Evolutionary conservation across 164 flowering plant species (phyloP).

Genomic region (Santalum album): DNA sequence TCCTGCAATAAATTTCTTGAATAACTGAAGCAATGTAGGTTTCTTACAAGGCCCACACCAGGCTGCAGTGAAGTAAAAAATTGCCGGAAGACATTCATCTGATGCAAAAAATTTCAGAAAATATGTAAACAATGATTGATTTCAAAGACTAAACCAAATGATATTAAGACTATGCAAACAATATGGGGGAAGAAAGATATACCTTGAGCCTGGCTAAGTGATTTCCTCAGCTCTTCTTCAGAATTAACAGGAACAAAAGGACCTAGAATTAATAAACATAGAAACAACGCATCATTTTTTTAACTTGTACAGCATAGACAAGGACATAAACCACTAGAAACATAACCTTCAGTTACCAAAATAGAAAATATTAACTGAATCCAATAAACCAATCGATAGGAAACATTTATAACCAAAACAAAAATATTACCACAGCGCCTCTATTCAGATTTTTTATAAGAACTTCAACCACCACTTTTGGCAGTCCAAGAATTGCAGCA

Average conservation of each 20-base stretch:
- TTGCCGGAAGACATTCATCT: constrained; percentile 60
- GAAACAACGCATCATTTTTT: background rate
- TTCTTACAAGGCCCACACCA: constrained; percentile 96
- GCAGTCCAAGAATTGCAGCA: too few species aligned
- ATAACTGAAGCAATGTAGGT: background rate
- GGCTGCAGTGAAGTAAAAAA: constrained; percentile 82
- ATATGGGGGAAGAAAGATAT: background rate
- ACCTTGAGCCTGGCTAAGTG: constrained; percentile 40
- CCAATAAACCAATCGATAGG: too few species aligned
- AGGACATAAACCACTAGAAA: too few species aligned
- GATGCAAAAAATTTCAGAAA: background rate
- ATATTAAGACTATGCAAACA: background rate
- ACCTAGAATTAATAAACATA: constrained; percentile 20
- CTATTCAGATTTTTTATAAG: too few species aligned
- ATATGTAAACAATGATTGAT: background rate
- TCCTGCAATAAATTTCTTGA: background rate
- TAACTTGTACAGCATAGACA: background rate
- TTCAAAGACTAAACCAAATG: background rate
- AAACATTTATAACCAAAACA: too few species aligned
- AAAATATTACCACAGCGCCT: too few species aligned
- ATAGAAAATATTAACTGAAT: too few species aligned
- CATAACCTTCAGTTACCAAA: too few species aligned
- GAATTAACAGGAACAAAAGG: constrained; percentile 32
- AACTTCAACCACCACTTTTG: too few species aligned
- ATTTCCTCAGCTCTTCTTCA: constrained; percentile 27